A percentile compares a stretch with the other conserved stretches of the same genome.
These are phyloP conservation scores for Amniculicola lignicola DNA, from an alignment of 495 filamentous ascomycete species.

Conservation along the genomic window DNA sequence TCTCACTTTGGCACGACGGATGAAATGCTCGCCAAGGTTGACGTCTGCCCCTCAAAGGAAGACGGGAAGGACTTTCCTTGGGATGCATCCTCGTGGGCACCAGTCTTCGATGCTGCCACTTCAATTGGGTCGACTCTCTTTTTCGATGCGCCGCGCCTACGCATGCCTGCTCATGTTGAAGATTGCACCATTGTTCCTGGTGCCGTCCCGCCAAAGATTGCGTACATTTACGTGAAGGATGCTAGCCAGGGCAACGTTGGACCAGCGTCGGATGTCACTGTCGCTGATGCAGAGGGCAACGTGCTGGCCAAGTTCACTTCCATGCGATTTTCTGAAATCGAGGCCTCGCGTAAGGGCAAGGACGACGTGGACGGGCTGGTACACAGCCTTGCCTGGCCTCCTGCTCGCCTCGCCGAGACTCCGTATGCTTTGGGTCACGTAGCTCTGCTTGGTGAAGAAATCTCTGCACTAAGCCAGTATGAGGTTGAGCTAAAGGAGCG, in stretches of 20 bases:
- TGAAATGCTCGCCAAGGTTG: constrained; percentile 48
- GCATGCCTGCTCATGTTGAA: constrained; percentile 34
- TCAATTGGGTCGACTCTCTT: constrained; percentile 50
- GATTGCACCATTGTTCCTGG: constrained; percentile 27
- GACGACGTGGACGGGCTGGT: constrained; percentile 40
- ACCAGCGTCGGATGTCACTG: constrained; percentile 19
- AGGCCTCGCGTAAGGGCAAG: constrained; percentile 35
- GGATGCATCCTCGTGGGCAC: constrained; percentile 45
- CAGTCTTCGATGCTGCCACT: constrained; percentile 48
- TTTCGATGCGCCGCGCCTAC: constrained; percentile 42
- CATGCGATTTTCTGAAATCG: constrained; percentile 47
- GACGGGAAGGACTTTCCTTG: constrained; percentile 24
- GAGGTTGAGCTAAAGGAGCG: not conserved
- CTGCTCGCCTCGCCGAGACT: not conserved
- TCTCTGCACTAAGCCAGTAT: not conserved
- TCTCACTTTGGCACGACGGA: constrained; percentile 43
- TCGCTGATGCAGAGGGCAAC: constrained; percentile 35
- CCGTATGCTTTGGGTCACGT: not conserved
- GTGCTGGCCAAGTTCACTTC: constrained; percentile 36
- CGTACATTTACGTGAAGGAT: constrained; percentile 38
- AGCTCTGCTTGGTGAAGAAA: not conserved
- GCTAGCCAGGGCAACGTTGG: constrained; percentile 1
- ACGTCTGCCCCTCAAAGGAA: constrained; percentile 32
- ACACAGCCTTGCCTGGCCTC: constrained; percentile 18
- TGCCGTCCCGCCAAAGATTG: constrained; percentile 25